A percentile compares a stretch with the other conserved stretches of the same genome.
These are phyloP conservation scores for Leishmania arabica DNA, from an alignment of 208 protist genomes.

Conservation along the genomic window DNA sequence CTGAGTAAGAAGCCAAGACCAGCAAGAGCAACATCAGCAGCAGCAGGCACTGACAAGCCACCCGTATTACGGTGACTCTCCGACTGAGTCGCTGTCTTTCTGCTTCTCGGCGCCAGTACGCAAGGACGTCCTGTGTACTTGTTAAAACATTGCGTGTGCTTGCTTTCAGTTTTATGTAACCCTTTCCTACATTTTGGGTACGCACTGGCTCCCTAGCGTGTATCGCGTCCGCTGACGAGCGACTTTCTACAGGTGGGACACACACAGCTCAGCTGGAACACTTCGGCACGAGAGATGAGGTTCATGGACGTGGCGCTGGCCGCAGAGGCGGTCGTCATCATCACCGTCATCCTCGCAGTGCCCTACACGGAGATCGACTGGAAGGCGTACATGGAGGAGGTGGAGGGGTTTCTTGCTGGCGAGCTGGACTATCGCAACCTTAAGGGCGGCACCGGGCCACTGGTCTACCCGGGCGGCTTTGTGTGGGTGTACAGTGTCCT, in stretches of 20 bases:
- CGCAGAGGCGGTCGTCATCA: slow-evolving; percentile 38
- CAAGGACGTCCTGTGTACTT: neutral
- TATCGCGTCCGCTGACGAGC: neutral
- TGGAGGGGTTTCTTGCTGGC: slow-evolving; percentile 69
- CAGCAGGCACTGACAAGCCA: neutral
- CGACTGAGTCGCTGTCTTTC: neutral
- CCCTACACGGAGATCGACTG: slow-evolving; percentile 93
- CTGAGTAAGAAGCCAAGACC: neutral
- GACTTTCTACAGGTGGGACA: neutral
- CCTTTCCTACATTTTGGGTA: neutral
- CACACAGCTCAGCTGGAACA: neutral
- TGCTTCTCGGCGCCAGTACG: neutral
- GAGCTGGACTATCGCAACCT: slow-evolving; percentile 84
- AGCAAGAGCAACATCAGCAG: neutral
- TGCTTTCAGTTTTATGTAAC: neutral
- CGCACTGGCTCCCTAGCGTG: neutral
- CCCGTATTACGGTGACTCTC: neutral
- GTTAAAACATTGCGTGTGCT: neutral
- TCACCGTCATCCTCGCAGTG: slow-evolving; percentile 41
- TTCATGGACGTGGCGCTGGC: slow-evolving; percentile 24
- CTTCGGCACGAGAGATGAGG: slow-evolving; percentile 19
- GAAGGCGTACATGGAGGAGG: slow-evolving; percentile 92
- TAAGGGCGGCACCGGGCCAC: slow-evolving; percentile 75
- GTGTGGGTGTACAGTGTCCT: slow-evolving; percentile 87
- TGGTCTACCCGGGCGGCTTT: slow-evolving; percentile 92